A percentile compares a stretch with the other conserved stretches of the same genome.
Conservation (phyloP, 2,329 filamentous ascomycete species). For the Trichophyton benhamiae region DNA sequence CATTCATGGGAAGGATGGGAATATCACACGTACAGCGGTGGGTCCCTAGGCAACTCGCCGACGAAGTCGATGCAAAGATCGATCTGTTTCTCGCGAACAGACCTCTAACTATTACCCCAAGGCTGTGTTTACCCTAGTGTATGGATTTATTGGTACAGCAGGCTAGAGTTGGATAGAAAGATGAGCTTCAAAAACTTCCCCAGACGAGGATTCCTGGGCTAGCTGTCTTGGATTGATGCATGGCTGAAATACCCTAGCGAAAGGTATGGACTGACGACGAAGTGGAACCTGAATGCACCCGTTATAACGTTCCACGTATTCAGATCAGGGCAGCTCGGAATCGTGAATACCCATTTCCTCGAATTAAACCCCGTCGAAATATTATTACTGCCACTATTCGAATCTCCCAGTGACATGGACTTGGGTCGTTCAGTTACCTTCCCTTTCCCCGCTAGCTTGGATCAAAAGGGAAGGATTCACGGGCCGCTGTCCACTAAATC, state of each 20-base stretch:
- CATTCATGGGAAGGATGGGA: background rate
- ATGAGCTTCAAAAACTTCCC: background rate
- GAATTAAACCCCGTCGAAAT: background rate
- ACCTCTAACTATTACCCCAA: background rate
- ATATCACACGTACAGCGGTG: background rate
- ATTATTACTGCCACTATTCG: background rate
- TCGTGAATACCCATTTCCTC: constrained; percentile 2
- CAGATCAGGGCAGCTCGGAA: background rate
- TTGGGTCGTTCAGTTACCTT: constrained; percentile 6
- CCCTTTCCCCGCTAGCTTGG: background rate
- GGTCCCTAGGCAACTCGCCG: background rate
- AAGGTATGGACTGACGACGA: constrained; percentile 1
- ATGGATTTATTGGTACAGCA: background rate
- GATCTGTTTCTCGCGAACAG: background rate
- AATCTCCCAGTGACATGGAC: constrained; percentile 13
- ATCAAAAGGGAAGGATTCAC: background rate
- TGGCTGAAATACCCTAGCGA: background rate
- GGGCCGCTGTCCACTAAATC: background rate
- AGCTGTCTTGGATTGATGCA: background rate
- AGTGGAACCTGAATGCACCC: constrained; percentile 4
- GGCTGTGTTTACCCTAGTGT: background rate
- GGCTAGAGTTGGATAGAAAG: background rate
- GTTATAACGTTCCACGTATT: constrained; percentile 5
- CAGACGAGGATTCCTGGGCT: background rate
- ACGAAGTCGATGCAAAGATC: background rate